Base-by-base conservation (phyloP, 352 stramenopile species). In the Phytophthora litchii region DNA sequence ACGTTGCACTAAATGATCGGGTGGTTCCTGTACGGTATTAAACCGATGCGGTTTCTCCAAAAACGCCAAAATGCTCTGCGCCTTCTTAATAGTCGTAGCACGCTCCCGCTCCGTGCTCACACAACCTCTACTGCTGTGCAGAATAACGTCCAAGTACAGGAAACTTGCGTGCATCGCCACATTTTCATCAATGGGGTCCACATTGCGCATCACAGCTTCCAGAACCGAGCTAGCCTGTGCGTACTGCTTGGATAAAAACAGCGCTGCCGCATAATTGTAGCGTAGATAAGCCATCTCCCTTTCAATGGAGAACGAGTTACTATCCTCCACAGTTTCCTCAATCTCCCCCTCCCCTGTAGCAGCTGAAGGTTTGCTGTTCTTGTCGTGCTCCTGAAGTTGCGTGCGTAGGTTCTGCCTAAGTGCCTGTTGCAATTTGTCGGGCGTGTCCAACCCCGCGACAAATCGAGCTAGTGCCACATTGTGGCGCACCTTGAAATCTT, bases 161-260 rank as follows among this genome's bases (percentile, higher is more conserved):
- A 97, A 97, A 76, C 90, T 96, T 34, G 96, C 89, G 75, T 97
- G 89, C 83, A 98, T 96, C 11, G 90, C 90, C 42, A 97, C 84
- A 42, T 82, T 83, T 58, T 98, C 90, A 67, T 97, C 90, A 52
- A 97, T 83, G 19, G 89, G 84, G 41, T 96, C 91, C 46, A 97
- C 89, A 61, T 94, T 91, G 54, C 87, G 83, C 71, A 97, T 84
- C 20, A 98, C 72, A 16, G 76, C 65, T 41, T 98, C 89, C 29
- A 98, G 64, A 37, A 96, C 78, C 1, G 83, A 72, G 43, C 85
- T 88, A 11, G 91, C 89, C 8, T 91, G 84, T 6, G 89, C 84
- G 64, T 97, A 97, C 56, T 98, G 88, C 71, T 96, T 97, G 56
- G 87, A 75, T 52, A 94, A 69, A 53, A 97, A 97, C 37, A 96